phyloP scores from a whole-genome alignment of 1,284 basidiomycete genomes.

The Moesziomyces aphidis region DNA sequence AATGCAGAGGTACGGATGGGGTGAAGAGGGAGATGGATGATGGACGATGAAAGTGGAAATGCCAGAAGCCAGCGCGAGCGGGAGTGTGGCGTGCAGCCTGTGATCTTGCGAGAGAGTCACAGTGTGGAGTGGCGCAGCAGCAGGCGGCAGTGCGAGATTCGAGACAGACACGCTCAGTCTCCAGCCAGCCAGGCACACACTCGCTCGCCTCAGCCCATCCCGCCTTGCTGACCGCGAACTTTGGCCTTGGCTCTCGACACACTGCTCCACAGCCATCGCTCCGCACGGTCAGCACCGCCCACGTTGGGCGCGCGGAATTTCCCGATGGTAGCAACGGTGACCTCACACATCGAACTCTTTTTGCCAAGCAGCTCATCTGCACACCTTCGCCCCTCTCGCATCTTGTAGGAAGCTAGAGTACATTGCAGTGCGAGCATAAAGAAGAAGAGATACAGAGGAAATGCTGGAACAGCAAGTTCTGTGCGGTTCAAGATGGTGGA shows the following conservation, averaged over 20 bases:
- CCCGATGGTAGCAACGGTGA: no score
- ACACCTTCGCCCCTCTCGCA: no score
- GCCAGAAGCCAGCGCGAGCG: not conserved
- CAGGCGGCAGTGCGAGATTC: not conserved
- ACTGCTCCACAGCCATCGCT: no score
- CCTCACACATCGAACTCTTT: not conserved
- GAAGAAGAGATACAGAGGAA: not conserved
- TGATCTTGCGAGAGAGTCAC: not conserved
- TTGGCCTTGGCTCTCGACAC: not conserved
- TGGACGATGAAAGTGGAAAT: no score
- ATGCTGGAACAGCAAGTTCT: not conserved
- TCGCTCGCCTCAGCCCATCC: not conserved
- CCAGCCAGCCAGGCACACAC: not conserved
- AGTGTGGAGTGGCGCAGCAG: constrained; percentile 7
- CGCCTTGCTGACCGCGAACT: not conserved
- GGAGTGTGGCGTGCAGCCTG: constrained; percentile 4
- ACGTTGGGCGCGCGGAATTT: not conserved
- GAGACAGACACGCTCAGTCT: constrained; percentile 4
- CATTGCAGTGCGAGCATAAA: not conserved
- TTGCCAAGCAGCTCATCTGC: not conserved
- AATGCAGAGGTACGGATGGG: not conserved
- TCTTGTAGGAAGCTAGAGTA: not conserved
- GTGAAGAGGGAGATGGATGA: not conserved
- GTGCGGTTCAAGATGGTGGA: not conserved
- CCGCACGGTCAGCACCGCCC: not conserved